These are phyloP conservation scores for Hebeloma cylindrosporum DNA, from an alignment of 768 basidiomycete genomes.

Conservation along the genomic window DNA sequence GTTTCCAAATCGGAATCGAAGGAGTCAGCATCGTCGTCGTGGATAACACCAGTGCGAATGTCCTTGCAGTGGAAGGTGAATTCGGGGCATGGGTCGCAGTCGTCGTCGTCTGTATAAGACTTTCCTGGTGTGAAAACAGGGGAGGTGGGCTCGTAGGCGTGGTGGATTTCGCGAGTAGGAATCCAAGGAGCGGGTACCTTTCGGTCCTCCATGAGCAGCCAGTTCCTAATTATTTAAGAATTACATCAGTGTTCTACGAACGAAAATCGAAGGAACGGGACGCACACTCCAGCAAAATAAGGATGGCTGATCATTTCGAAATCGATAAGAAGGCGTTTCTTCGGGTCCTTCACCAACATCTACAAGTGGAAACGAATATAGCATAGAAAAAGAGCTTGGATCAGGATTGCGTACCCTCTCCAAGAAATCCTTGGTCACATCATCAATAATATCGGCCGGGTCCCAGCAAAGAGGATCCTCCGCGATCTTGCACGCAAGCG, in stretches of 20 bases:
- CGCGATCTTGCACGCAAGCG: slow-evolving; percentile 20
- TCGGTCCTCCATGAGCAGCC: slow-evolving; percentile 25
- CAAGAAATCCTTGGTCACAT: slow-evolving; percentile 27
- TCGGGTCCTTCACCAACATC: slow-evolving; percentile 31
- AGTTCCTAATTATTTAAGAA: slow-evolving; percentile 20
- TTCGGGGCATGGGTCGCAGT: slow-evolving; percentile 20
- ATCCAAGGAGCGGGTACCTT: slow-evolving; percentile 27
- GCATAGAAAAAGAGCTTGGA: not conserved
- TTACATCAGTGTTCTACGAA: not conserved
- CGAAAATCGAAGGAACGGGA: not conserved
- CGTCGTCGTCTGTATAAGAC: slow-evolving; percentile 14
- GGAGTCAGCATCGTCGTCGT: slow-evolving; percentile 11
- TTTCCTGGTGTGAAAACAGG: slow-evolving; percentile 16
- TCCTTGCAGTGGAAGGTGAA: slow-evolving; percentile 20
- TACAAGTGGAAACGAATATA: slow-evolving; percentile 7
- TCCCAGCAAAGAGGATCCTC: slow-evolving; percentile 25
- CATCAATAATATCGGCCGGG: slow-evolving; percentile 25
- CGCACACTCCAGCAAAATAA: slow-evolving; percentile 32
- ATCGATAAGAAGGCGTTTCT: slow-evolving; percentile 25
- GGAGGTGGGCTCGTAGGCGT: slow-evolving; percentile 20
- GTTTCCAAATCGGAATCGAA: slow-evolving; percentile 9
- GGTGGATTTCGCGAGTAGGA: slow-evolving; percentile 20
- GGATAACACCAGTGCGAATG: not conserved
- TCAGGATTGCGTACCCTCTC: slow-evolving; percentile 15
- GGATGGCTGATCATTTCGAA: slow-evolving; percentile 31